Conservation (phyloP, 176 grass and related monocot species). For the Carex pumila region DNA sequence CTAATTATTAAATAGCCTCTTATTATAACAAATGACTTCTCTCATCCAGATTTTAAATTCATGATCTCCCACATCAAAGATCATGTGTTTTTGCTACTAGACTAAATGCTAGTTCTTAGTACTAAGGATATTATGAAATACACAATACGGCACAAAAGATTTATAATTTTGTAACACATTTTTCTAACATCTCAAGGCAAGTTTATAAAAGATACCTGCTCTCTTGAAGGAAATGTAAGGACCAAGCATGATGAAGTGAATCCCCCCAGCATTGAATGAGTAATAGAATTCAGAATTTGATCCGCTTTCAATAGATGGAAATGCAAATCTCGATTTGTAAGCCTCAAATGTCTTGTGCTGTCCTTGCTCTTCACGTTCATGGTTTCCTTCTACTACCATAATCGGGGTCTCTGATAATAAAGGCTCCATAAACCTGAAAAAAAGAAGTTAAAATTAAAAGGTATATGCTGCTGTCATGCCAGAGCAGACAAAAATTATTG, state of each 20-base stretch:
- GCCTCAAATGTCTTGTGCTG: conserved; percentile 50
- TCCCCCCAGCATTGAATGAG: conserved; percentile 73
- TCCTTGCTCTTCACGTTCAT: conserved; percentile 67
- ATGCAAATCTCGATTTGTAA: conserved; percentile 68
- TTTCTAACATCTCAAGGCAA: neutral
- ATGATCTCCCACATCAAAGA: no score
- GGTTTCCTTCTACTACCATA: conserved; percentile 89
- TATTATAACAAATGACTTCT: no score
- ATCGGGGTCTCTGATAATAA: conserved; percentile 60
- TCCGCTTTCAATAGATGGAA: conserved; percentile 51
- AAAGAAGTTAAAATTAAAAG: neutral
- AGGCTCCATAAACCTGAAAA: conserved; percentile 74
- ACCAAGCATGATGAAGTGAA: conserved; percentile 85
- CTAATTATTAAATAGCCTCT: no score
- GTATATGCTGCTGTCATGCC: neutral
- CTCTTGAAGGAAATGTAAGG: conserved; percentile 51
- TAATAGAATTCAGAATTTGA: conserved; percentile 84
- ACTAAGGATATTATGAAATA: neutral
- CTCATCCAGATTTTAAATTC: no score
- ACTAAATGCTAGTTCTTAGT: no score
- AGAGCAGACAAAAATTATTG: neutral
- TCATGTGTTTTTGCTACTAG: no score
- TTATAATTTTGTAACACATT: neutral
- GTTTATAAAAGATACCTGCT: conserved; percentile 32
- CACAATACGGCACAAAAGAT: neutral